A percentile compares a stretch with the other conserved stretches of the same genome.
phyloP scores from a whole-genome alignment of 148 eudicot species.

The Fagopyrum esculentum region DNA sequence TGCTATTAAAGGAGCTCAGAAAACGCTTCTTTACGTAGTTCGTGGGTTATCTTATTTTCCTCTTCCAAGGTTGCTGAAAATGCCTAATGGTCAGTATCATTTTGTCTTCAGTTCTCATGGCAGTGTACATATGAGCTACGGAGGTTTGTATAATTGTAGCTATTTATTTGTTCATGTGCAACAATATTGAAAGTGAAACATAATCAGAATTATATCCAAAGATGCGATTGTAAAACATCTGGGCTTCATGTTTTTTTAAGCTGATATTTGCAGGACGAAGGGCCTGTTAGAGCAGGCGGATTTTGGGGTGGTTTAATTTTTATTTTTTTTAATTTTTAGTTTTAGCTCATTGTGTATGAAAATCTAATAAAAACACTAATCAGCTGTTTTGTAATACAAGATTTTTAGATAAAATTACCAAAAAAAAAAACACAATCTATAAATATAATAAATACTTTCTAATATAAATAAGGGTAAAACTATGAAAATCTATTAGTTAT shows the following conservation, averaged over 20 bases:
- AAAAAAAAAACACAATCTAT: too few species aligned
- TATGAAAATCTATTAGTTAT: too few species aligned
- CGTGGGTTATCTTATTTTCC: background rate
- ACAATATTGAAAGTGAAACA: background rate
- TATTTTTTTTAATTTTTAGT: too few species aligned
- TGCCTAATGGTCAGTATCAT: background rate
- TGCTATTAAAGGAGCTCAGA: background rate
- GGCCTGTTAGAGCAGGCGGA: too few species aligned
- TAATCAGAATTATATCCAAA: background rate
- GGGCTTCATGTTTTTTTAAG: background rate
- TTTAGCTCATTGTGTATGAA: background rate
- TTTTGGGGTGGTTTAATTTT: too few species aligned
- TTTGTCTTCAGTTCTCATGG: background rate
- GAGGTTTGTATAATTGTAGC: background rate
- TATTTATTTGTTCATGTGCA: background rate
- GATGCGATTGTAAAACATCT: background rate
- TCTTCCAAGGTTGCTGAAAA: background rate
- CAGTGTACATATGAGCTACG: slow-evolving; percentile 1
- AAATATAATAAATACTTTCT: too few species aligned
- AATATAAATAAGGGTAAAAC: too few species aligned
- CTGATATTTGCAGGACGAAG: background rate
- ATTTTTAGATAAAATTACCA: too few species aligned
- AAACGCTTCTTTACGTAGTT: background rate
- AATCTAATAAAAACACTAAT: too few species aligned
- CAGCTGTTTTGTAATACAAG: too few species aligned